Evolutionary conservation across 108 stramenopile species (phyloP).

Genomic region (Hondaea fermentalgiana): DNA sequence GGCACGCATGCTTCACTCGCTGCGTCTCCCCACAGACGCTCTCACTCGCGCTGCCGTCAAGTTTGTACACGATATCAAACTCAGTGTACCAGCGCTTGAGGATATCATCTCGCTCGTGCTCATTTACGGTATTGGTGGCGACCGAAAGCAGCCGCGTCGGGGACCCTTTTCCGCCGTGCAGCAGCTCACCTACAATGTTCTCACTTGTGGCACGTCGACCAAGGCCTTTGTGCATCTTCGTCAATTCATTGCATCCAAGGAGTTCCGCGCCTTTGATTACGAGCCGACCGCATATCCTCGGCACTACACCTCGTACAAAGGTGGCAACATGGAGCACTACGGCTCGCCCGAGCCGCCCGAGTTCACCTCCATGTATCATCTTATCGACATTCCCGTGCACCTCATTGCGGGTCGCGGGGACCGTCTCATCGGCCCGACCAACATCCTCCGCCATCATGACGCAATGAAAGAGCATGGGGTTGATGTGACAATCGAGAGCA

Average conservation of each 20-base stretch:
- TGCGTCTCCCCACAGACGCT: background rate
- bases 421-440: slow-evolving; percentile 16
- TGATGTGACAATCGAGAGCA: background rate
- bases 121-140: background rate
- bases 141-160: background rate
- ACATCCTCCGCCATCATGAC: background rate
- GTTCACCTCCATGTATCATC: background rate
- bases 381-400: slow-evolving; percentile 20
- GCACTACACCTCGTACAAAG: background rate
- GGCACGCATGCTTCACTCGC: background rate
- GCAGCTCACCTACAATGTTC: slow-evolving; percentile 11
- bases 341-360: slow-evolving; percentile 6
- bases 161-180: slow-evolving; percentile 1
- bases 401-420: slow-evolving; percentile 15
- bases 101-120: slow-evolving; percentile 8
- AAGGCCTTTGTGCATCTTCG: background rate
- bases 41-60: slow-evolving; percentile 1
- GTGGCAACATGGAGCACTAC: slow-evolving; percentile 17
- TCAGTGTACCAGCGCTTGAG: background rate
- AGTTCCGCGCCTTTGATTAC: slow-evolving; percentile 3
- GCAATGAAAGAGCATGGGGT: background rate
- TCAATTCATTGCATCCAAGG: background rate
- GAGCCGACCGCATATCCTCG: background rate
- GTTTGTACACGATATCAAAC: slow-evolving; percentile 1
- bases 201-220: slow-evolving; percentile 9